Evolutionary conservation across 1,139 yeast genomes (phyloP), one percentile per base, ranked within the genome.

Genomic region (Suhomyces guaymorum): DNA sequence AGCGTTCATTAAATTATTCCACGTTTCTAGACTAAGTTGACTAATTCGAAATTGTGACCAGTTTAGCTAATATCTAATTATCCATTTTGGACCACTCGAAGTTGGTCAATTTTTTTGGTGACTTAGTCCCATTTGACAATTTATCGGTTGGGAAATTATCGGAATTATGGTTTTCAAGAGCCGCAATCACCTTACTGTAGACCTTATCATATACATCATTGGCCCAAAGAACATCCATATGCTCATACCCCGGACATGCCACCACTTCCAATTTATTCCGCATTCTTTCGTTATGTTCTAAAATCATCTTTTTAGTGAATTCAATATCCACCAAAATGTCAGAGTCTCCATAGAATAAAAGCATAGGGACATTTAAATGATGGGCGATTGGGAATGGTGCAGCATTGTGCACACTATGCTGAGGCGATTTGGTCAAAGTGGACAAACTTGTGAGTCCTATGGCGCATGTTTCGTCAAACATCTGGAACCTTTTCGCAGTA

Each of bases 361-460:
- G 36, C 62, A 69, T 66, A 0, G 71, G 72, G n/a, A 70, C 57
- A 31, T 67, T 55, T 13, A 71, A 59, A 24, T 71, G 73, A 40
- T 66, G 54, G 3, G 49, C 51, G 4, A 49, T 40, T 4, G 77
- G 76, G 39, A 70, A 78, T 3, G 82, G 80, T 1, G 87, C 80
- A 4, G 78, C 84, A 39, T 75, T 63, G 49, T 78, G 57, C 2
- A 55, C 49, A 19, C 63, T 68, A 12, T 35, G 31, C 27, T 47
- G 52, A 39, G 53, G 54, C 4, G 40, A 18, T 2, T 30, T 35
- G 28, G 37, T 37, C 15, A 42, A 27, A 3, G 41, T 35, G 5
- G 50, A 47, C 9, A 65, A 57, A 14, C 63, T 63, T 5, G 50
- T 48, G 7, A 63, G 53, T 5, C 69, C 69, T 1, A 59, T 49